Base-by-base conservation (phyloP, 192 early-diverging fungal genomes). In the Phlyctochytrium planicorne region DNA sequence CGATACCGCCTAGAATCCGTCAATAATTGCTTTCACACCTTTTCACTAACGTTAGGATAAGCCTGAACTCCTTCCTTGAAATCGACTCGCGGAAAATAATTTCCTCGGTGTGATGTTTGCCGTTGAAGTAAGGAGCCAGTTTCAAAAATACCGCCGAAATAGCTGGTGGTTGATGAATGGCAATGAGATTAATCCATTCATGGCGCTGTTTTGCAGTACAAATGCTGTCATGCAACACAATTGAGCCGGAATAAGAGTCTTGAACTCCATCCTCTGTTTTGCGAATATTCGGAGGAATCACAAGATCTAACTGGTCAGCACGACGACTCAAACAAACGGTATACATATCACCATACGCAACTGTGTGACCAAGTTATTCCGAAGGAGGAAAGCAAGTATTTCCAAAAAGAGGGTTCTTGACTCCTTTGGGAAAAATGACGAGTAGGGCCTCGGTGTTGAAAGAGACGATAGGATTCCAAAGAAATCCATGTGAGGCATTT, bases 51-150 rank as follows among this genome's bases (percentile, higher is more conserved):
- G 63, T 78, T 23, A 80, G 34, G 23, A 80, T 65, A 1, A 65
- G 50, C 52, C 62, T 60, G 23, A 80, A 64, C 30, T 80, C 78
- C 64, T 77, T 80, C 33, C 74, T 63, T 33, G 78, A 75, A 16
- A 90, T 59, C 23, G 75, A 83, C 68, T 90, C 85, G 20, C 82
- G 75, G 60, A 84, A 91, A 59, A 88, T 68, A 52, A 94, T 94
- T 65, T 94, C 92, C 66, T 93, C 91, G 3, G 91, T 76, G 67
- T 89, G 87, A 70, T 87, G 84, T 57, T 87, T 81, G 0, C 92
- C 92, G 72, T 87, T 82, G 69, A 93, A 88, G 63, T 94, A 93
- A 23, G 85, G 86, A 27, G 85, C 79, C 60, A 93, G 73, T 40
- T 85, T 77, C 53, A 82, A 67, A 73, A 91, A 90, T 30, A 90